Percentiles rank a stretch among this genome's conserved stretches.
These are phyloP conservation scores for Neopestalotiopsis clavispora DNA, from an alignment of 2,329 filamentous ascomycete species.

Conservation along the genomic window DNA sequence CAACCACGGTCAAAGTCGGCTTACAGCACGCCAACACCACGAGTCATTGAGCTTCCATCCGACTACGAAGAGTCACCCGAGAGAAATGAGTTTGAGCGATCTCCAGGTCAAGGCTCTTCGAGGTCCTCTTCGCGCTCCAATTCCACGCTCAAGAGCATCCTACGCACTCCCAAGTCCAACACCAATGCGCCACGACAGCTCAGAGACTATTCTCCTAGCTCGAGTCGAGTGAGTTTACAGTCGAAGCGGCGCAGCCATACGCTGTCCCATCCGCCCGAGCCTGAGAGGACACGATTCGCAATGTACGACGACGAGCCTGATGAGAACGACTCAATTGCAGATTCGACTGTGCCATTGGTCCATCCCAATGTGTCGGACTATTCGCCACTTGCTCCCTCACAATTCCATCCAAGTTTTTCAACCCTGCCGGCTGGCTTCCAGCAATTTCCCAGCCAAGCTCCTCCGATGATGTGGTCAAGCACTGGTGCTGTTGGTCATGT, in stretches of 20 bases:
- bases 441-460: neutral
- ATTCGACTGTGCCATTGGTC: neutral
- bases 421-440: neutral
- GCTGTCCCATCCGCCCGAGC: neutral
- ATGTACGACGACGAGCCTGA: constrained; percentile 2
- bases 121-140: neutral
- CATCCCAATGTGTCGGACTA: neutral
- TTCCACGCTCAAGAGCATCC: neutral
- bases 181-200: neutral
- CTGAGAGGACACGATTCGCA: constrained; percentile 3
- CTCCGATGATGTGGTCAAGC: neutral
- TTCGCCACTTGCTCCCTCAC: neutral
- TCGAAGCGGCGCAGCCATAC: constrained; percentile 2
- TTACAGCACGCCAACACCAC: neutral
- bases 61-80: neutral
- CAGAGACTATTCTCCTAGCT: neutral
- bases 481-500: neutral
- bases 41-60: constrained; percentile 6
- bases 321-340: neutral
- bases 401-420: neutral
- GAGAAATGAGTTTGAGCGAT: neutral
- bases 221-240: neutral
- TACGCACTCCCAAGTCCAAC: neutral
- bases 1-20: constrained; percentile 5
- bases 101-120: neutral